Conservation (phyloP, 2,329 filamentous ascomycete genomes). For the Xylaria arbuscula region DNA sequence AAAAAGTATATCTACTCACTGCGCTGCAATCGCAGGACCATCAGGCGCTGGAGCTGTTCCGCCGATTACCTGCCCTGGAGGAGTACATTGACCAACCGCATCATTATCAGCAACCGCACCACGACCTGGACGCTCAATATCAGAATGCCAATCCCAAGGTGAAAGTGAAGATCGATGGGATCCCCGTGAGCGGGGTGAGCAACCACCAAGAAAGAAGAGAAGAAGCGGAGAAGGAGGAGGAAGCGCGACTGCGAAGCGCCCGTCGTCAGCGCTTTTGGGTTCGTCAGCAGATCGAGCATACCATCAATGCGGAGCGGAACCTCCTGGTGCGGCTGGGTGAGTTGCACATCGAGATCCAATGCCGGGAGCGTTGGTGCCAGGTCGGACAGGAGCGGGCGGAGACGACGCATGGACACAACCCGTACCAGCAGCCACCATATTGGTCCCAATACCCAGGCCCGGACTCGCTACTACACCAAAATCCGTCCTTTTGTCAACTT, state of each 20-base stretch:
- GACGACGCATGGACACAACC: background rate
- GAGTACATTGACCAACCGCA: constrained; percentile 41
- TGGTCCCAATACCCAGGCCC: constrained; percentile 1
- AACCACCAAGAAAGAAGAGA: background rate
- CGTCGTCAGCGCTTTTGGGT: constrained; percentile 57
- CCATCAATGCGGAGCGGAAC: constrained; percentile 58
- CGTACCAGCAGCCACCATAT: background rate
- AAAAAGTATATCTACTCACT: constrained; percentile 59
- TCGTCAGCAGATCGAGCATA: constrained; percentile 57
- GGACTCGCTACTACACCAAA: background rate
- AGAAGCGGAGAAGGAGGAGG: constrained; percentile 3
- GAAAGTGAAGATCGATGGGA: constrained; percentile 12
- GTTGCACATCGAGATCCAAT: constrained; percentile 61
- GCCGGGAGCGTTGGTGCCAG: constrained; percentile 50
- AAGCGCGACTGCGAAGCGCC: constrained; percentile 4
- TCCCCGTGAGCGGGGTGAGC: background rate
- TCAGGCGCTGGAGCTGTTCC: constrained; percentile 54
- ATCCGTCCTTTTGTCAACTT: background rate
- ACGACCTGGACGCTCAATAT: constrained; percentile 15
- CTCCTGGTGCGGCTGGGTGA: constrained; percentile 61
- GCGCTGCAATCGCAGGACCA: constrained; percentile 56
- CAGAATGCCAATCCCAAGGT: background rate
- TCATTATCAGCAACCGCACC: constrained; percentile 35
- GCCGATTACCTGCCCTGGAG: constrained; percentile 54
- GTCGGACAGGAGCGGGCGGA: constrained; percentile 12